phyloP scores from a whole-genome alignment of 192 early-diverging fungal species.

The Entomortierella lignicola region DNA sequence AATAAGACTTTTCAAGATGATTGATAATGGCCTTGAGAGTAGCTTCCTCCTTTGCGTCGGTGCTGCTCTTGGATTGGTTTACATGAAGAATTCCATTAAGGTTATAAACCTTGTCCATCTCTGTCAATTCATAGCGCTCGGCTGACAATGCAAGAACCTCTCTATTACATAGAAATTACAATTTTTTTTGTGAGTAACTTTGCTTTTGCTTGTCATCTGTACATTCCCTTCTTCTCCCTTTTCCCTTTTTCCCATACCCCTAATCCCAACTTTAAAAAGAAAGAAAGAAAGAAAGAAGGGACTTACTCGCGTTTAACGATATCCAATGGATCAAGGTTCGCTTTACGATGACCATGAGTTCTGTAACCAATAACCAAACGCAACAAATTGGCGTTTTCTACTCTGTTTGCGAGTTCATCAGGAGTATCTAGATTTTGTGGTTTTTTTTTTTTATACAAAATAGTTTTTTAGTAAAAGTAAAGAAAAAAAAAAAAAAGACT shows the following conservation, averaged over 20 bases:
- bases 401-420: slow-evolving; percentile 86
- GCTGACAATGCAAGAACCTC: slow-evolving; percentile 82
- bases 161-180: slow-evolving; percentile 17
- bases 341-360: slow-evolving; percentile 83
- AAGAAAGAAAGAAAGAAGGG: too few species aligned
- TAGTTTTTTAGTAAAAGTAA: too few species aligned
- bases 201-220: too few species aligned
- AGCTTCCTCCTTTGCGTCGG: slow-evolving; percentile 62
- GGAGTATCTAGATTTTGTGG: slow-evolving; percentile 77
- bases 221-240: too few species aligned
- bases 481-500: slow-evolving; percentile 26
- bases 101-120: slow-evolving; percentile 65
- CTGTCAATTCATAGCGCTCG: slow-evolving; percentile 82
- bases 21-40: slow-evolving; percentile 74
- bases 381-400: slow-evolving; percentile 84
- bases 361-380: slow-evolving; percentile 86
- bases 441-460: too few species aligned
- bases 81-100: slow-evolving; percentile 82
- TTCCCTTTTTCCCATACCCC: neutral
- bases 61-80: slow-evolving; percentile 61
- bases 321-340: slow-evolving; percentile 88
- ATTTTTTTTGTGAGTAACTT: neutral
- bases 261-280: too few species aligned
- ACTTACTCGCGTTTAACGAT: slow-evolving; percentile 76
- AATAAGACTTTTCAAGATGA: slow-evolving; percentile 79